Conservation (phyloP, 2,329 filamentous ascomycete genomes). For the Colletotrichum costaricense region DNA sequence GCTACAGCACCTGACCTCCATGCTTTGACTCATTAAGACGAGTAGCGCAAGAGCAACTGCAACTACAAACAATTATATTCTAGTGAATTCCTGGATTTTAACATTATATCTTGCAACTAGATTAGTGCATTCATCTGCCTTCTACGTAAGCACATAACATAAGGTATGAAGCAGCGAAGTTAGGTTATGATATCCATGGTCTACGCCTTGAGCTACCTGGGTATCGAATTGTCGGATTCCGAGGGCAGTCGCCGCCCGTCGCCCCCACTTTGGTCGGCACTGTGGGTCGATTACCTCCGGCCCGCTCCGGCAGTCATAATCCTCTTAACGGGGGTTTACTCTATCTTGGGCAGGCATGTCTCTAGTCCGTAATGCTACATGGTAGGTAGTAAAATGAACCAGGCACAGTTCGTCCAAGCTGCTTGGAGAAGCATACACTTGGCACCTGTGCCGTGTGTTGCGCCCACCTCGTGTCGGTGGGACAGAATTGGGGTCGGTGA, state of each 20-base stretch:
- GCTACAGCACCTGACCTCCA: not conserved
- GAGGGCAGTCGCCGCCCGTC: not conserved
- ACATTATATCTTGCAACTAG: too few species aligned
- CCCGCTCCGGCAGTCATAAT: not conserved
- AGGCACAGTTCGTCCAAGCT: not conserved
- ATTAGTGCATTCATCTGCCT: too few species aligned
- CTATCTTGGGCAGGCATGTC: not conserved
- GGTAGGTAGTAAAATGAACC: not conserved
- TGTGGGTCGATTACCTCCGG: not conserved
- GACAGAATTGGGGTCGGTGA: not conserved
- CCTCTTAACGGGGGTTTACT: not conserved
- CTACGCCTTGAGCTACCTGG: too few species aligned
- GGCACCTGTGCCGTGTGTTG: not conserved
- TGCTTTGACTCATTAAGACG: not conserved
- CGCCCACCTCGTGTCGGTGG: not conserved
- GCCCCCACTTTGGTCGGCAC: not conserved
- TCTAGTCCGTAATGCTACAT: not conserved
- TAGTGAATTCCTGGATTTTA: too few species aligned
- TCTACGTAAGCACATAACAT: too few species aligned
- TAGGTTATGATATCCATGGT: too few species aligned
- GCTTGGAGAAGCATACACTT: not conserved
- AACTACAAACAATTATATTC: not conserved
- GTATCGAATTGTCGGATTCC: not conserved
- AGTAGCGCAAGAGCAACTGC: not conserved
- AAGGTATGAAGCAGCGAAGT: not conserved